Evolutionary conservation across 257 asterid genomes (phyloP), one percentile per base, ranked within the genome.

Genomic region (Primulina eburnea): DNA sequence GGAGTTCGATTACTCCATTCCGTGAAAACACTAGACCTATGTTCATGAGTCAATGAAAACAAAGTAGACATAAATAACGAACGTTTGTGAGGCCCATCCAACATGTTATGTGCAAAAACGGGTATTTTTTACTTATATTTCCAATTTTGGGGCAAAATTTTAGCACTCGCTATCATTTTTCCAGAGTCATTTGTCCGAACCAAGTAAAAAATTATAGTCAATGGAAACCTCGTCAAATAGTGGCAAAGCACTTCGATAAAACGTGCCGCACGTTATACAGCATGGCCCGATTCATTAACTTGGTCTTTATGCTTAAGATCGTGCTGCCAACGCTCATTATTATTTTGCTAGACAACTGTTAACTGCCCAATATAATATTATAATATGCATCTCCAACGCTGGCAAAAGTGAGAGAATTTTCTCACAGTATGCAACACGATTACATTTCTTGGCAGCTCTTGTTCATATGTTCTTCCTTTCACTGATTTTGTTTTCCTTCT

Each of bases 361-460:
- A 50, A 50, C 5, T 4, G 56, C 20, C 17, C 56, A 35, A 70
- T 21, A 71, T 38, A 59, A 64, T 68, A 68, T 73, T 28, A 71
- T 38, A 67, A 64, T 73, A 71, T 70, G 60, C 69, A 70, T 72
- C 76, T 73, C 72, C 56, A 64, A 59, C 65, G 58, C 62, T 18
- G 6, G 70, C 38, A 62, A 50, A 69, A 28, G 30, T 28, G 2
- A 62, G 74, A 35, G 55, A 37, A 34, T 35, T 64, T 60, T 56
- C 66, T 80, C 35, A 30, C 34, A 53, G 56, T 57, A 18, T 37
- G 74, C 73, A 65, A 61, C 81, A 71, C 82, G 74, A 71, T 81
- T 83, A 78, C 87, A 81, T 70, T 76, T 76, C 72, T 64, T 55
- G 62, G 62, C 66, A 68, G 64, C 65, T 18, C 34, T 71, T 69